These are phyloP conservation scores for Colletotrichum sublineola DNA, from an alignment of 2,329 filamentous ascomycete genomes.

Conservation along the genomic window DNA sequence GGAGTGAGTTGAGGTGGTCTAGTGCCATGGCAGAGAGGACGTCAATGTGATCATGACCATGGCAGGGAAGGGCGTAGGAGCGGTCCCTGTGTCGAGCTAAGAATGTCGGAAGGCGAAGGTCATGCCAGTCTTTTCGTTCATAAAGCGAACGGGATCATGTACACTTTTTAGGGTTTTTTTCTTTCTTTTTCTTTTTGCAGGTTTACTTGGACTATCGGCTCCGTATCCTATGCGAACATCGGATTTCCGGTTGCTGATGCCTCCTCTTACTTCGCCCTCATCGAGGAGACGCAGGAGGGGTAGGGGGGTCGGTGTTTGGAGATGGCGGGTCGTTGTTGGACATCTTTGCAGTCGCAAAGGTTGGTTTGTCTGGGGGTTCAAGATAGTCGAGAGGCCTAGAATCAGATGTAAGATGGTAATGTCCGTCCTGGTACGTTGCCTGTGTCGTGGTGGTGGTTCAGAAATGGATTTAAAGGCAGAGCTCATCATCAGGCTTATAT, in stretches of 20 bases:
- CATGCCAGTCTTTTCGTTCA: slow-evolving; percentile 7
- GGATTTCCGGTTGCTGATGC: background rate
- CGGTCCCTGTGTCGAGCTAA: background rate
- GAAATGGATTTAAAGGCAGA: background rate
- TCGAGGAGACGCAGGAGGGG: slow-evolving; percentile 4
- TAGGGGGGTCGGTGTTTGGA: slow-evolving; percentile 17
- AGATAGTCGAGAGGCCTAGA: background rate
- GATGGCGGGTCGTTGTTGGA: slow-evolving; percentile 17
- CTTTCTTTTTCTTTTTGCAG: background rate
- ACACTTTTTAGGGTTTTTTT: background rate
- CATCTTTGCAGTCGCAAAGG: background rate
- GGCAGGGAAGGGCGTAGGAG: slow-evolving; percentile 49
- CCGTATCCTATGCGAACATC: background rate
- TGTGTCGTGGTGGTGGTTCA: background rate
- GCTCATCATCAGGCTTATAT: background rate
- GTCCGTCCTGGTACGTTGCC: background rate
- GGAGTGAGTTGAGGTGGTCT: slow-evolving; percentile 43
- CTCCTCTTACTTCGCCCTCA: background rate
- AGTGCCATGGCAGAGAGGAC: slow-evolving; percentile 53
- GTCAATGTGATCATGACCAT: slow-evolving; percentile 39
- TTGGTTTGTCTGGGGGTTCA: background rate
- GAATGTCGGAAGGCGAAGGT: background rate
- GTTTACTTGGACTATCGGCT: background rate
- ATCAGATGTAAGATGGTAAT: background rate
- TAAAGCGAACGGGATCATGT: slow-evolving; percentile 1